A percentile compares a stretch with the other conserved stretches of the same genome.
Conservation (phyloP, 768 basidiomycete species). For the Tricholoma sp. region DNA sequence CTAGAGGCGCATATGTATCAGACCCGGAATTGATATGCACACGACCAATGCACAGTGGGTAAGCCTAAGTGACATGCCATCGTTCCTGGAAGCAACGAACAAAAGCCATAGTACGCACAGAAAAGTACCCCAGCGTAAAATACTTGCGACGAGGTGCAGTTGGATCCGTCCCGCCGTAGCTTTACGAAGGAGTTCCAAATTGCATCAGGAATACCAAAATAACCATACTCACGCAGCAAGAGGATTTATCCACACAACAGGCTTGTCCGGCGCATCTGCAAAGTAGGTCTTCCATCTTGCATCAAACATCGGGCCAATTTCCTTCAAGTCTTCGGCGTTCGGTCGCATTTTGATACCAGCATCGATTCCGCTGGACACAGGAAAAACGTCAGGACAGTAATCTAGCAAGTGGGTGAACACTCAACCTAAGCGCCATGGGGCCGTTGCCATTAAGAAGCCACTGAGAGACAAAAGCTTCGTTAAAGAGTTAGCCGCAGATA, state of each 20-base stretch:
- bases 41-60: conserved; percentile 42
- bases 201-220: no score
- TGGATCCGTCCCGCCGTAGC: conserved; percentile 12
- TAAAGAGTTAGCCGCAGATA: neutral
- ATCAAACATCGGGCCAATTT: neutral
- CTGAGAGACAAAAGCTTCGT: conserved; percentile 9
- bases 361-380: neutral
- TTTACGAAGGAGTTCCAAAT: neutral
- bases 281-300: neutral
- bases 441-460: conserved; percentile 15
- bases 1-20: conserved; percentile 34
- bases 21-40: conserved; percentile 42
- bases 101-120: conserved; percentile 11
- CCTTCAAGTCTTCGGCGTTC: neutral
- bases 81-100: neutral
- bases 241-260: conserved; percentile 39
- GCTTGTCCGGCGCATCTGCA: conserved; percentile 5
- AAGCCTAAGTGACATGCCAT: conserved; percentile 22
- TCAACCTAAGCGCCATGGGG: conserved; percentile 34
- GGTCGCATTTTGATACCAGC: neutral
- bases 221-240: conserved; percentile 33
- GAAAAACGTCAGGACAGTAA: neutral
- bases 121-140: conserved; percentile 16
- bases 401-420: neutral
- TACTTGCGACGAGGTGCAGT: conserved; percentile 20